phyloP scores from a whole-genome alignment of 139 green algal genomes.

The Chlorella sp. region DNA sequence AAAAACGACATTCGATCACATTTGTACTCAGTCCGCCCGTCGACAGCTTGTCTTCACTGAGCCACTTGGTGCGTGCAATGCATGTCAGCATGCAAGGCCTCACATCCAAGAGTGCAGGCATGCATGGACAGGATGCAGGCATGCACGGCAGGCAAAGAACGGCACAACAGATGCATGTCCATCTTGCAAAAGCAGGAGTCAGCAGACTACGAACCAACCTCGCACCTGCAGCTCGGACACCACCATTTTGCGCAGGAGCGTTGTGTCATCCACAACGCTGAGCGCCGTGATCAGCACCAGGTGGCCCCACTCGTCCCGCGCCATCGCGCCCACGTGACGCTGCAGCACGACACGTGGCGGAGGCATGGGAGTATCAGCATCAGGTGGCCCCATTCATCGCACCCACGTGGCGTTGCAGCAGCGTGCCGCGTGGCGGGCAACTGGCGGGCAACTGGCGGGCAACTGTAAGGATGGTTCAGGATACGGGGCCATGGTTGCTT shows the following conservation, averaged over 20 bases:
- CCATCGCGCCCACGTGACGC: slow-evolving; percentile 74
- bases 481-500: neutral
- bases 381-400: neutral
- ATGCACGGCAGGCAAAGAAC: neutral
- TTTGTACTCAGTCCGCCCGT: slow-evolving; percentile 80
- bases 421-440: neutral
- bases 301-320: slow-evolving; percentile 85
- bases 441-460: neutral
- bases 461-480: neutral
- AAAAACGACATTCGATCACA: slow-evolving; percentile 77
- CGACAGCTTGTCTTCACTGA: slow-evolving; percentile 75
- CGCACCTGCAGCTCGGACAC: slow-evolving; percentile 63
- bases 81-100: neutral
- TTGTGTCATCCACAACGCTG: slow-evolving; percentile 85
- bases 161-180: neutral
- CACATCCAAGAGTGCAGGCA: neutral
- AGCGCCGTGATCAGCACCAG: slow-evolving; percentile 75
- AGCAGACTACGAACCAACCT: too few species aligned
- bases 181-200: neutral
- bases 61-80: neutral
- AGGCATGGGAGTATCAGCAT: neutral
- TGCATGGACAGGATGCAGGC: neutral
- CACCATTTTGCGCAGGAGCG: slow-evolving; percentile 77
- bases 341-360: neutral
- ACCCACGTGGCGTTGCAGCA: neutral